phyloP scores from a whole-genome alignment of 441 rosid species.

The Aleurites moluccanus region DNA sequence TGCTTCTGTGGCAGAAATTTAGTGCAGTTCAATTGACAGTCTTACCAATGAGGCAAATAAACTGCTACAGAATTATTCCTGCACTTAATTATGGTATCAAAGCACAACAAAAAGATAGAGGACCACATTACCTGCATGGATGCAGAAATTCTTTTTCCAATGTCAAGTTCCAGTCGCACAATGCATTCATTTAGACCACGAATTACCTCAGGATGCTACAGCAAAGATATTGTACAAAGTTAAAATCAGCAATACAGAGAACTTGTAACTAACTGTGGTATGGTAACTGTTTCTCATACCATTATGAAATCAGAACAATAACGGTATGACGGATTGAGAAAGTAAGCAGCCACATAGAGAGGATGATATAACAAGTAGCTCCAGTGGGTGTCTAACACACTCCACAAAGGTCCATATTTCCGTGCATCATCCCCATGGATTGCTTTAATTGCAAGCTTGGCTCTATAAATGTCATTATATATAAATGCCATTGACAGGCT shows the following conservation, averaged over 20 bases:
- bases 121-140: slow-evolving; percentile 65
- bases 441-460: slow-evolving; percentile 65
- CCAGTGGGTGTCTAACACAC: slow-evolving; percentile 73
- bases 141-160: slow-evolving; percentile 63
- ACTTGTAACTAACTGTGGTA: too few species aligned
- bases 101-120: neutral
- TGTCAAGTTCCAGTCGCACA: slow-evolving; percentile 73
- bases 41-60: neutral
- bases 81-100: neutral
- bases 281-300: slow-evolving; percentile 40
- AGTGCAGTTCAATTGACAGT: slow-evolving; percentile 5
- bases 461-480: slow-evolving; percentile 66
- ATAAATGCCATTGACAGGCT: slow-evolving; percentile 58
- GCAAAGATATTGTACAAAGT: too few species aligned
- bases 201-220: slow-evolving; percentile 67
- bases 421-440: slow-evolving; percentile 69
- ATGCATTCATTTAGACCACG: slow-evolving; percentile 92
- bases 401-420: slow-evolving; percentile 79
- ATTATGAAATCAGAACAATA: slow-evolving; percentile 66
- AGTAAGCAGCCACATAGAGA: slow-evolving; percentile 84
- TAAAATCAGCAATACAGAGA: too few species aligned
- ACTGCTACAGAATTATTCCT: too few species aligned
- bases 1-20: neutral
- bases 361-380: slow-evolving; percentile 79
- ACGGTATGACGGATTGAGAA: slow-evolving; percentile 77